Base-by-base conservation (phyloP, 805 yeast species). In the Candida nonsorbophila region DNA sequence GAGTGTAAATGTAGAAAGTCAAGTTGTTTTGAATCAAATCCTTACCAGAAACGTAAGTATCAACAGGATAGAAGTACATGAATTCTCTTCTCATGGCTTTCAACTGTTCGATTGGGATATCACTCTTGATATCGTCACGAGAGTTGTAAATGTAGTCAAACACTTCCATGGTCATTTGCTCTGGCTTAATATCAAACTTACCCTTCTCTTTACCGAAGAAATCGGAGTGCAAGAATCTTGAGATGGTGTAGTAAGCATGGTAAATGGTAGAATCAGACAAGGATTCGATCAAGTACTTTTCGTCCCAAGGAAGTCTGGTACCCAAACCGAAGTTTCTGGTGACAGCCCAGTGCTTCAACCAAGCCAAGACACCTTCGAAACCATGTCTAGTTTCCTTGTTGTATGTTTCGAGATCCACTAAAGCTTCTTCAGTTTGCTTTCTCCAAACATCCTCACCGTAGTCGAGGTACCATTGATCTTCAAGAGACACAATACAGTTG, bases 301-400 rank as follows among this genome's bases (percentile, higher is more conserved):
- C 81, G 67, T 92, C 98, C 98, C 98, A 92, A 35, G 98, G 98
- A 43, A 92, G 75, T 53, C 68, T 79, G 34, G 97, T 79, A 56
- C 98, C 98, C 44, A 92, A 72, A 55, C 98, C 98, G 47, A 85
- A 92, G 33, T 94, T 80, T 70, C 98, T 84, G 34, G 95, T 85
- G 36, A 92, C 85, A 29, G 98, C 97, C 98, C 98, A 92, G 69
- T 87, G 88, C 66, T 82, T 84, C 51, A 92, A 76, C 98, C 98
- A 92, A 44, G 81, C 94, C 49, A 92, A 70, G 34, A 84, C 95
- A 58, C 87, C 88, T 61, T 87, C 95, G 48, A 92, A 90, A 5
- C 94, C 95, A 51, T 90, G 77, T 48, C 82, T 74, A 23, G 94
- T 84, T 65, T 88, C 97, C 28, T 79, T 68, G 30, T 80, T 70